Conservation (phyloP, 2,329 filamentous ascomycete genomes). For the Verticillium dahliae region DNA sequence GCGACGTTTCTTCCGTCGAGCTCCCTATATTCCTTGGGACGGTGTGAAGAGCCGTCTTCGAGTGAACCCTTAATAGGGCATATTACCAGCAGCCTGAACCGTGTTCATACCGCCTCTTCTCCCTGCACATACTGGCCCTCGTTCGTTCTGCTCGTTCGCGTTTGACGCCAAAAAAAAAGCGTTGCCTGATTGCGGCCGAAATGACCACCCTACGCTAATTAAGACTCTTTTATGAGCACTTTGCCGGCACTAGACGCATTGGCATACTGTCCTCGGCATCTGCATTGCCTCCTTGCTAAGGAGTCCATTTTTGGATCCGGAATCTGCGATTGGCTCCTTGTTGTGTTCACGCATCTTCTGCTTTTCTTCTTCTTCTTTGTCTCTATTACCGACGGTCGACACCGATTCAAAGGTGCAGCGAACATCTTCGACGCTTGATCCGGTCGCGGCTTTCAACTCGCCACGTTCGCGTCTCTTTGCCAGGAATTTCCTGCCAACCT, state of each 20-base stretch:
- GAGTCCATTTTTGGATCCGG: slow-evolving; percentile 18
- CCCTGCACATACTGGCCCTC: slow-evolving; percentile 9
- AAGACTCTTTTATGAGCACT: slow-evolving; percentile 8
- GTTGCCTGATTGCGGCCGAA: slow-evolving; percentile 4
- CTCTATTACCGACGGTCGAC: not conserved
- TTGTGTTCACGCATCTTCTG: slow-evolving; percentile 10
- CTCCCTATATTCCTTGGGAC: not conserved
- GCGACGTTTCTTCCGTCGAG: not conserved
- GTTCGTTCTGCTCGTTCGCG: slow-evolving; percentile 8
- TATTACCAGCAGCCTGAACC: slow-evolving; percentile 12
- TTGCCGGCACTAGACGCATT: slow-evolving; percentile 18
- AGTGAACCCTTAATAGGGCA: slow-evolving; percentile 10
- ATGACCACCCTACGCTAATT: slow-evolving; percentile 9
- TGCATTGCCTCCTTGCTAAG: slow-evolving; percentile 16
- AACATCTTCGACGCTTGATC: not conserved
- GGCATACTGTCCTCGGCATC: slow-evolving; percentile 16
- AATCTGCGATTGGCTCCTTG: slow-evolving; percentile 13
- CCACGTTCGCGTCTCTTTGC: not conserved
- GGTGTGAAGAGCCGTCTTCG: not conserved
- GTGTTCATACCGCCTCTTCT: slow-evolving; percentile 8
- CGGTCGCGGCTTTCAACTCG: not conserved
- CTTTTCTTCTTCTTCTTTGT: slow-evolving; percentile 11
- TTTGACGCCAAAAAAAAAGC: slow-evolving; percentile 2
- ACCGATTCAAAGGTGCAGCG: not conserved
- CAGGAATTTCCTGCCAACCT: not conserved